Base-by-base conservation (phyloP, 495 filamentous ascomycete species). In the Massariosphaeria phaeospora region DNA sequence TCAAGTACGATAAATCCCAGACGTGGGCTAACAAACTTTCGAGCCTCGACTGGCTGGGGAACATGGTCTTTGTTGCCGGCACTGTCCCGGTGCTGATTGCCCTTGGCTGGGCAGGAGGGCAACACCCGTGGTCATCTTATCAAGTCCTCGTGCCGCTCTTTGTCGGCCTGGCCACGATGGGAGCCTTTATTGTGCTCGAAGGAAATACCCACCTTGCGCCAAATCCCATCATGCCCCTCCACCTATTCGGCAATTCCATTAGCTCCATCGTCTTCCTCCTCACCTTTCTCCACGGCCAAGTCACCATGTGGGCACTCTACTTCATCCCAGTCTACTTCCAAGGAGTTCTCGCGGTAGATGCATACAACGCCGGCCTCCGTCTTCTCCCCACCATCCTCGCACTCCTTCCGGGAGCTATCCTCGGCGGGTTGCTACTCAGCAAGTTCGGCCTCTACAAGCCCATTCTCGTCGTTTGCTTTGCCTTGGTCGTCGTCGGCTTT, bases 241-340 rank as follows among this genome's bases (percentile, higher is more conserved):
- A 52, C 0, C 67, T 84, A 10, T 80, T 84, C 63, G 59, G 65
- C 58, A 64, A 70, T 57, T 44, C 69, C 57, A 83, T 69, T 3
- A 66, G 70, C 4, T 60, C 57, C 1, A 62, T 71, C 20, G 69
- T 69, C 0, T 76, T 73, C 51, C 18, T 78, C 8, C 72, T 67
- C 1, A 76, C 72, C 1, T 70, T 70, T 38, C 69, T 73, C 58
- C 80, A 75, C 63, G 79, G 59, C 63, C 65, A 81, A 3, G 63
- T 80, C 20, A 56, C 68, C 23, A 74, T 68, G 73, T 75, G 41
- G 53, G 62, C 81, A 0, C 52, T 88, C 0, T 83, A 85, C 58
- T 83, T 76, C 42, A 66, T 83, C 30, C 75, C 83, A 0, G 70
- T 88, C 17, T 88, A 82, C 66, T 82, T 83, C 59, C 69, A 79